phyloP scores from a whole-genome alignment of 305 asterid species.

The Fraxinus latifolia region DNA sequence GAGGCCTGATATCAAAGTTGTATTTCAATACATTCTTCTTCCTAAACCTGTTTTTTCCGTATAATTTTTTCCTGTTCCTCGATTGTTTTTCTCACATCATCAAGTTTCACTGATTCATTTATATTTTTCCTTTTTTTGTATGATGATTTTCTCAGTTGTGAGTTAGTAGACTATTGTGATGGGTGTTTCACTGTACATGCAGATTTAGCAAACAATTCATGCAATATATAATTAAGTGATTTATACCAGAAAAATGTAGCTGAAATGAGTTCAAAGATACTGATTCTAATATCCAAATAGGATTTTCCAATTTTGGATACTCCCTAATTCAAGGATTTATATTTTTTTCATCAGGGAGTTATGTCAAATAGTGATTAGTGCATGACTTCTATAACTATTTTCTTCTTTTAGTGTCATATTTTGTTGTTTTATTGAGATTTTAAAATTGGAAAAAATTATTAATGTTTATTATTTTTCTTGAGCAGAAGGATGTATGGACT shows the following conservation, averaged over 20 bases:
- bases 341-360: background rate
- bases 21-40: slow-evolving; percentile 2
- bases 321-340: background rate
- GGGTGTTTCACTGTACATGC: background rate
- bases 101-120: background rate
- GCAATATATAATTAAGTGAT: background rate
- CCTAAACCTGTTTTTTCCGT: background rate
- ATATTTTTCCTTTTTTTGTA: background rate
- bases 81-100: background rate
- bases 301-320: background rate
- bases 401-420: background rate
- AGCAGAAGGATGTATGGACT: slow-evolving; percentile 78
- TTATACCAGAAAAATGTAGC: background rate
- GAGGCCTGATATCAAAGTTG: slow-evolving; percentile 82
- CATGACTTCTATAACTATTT: background rate
- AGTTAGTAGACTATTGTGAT: background rate
- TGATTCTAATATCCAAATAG: background rate
- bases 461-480: background rate
- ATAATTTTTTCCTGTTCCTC: background rate
- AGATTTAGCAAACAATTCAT: background rate
- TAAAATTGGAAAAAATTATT: background rate
- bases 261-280: background rate
- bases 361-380: background rate
- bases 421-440: background rate
- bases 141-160: background rate